Percentiles rank a stretch among this genome's conserved stretches.
These are phyloP conservation scores for Fusarium papillatum DNA, from an alignment of 2,329 filamentous ascomycete genomes.

Conservation along the genomic window DNA sequence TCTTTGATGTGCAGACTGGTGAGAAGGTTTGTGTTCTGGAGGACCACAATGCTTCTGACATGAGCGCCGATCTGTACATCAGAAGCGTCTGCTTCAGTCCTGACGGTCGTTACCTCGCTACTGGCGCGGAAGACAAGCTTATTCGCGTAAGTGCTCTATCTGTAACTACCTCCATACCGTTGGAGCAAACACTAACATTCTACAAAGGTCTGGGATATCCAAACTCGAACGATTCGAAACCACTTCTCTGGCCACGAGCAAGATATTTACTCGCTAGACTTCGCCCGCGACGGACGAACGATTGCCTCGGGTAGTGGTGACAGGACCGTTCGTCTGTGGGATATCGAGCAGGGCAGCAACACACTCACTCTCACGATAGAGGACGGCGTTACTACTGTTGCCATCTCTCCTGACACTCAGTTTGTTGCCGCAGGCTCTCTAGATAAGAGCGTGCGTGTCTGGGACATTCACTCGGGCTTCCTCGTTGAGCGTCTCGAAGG, in stretches of 20 bases:
- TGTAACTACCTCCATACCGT: background rate
- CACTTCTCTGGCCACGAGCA: slow-evolving; percentile 98
- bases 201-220: slow-evolving; percentile 92
- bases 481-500: slow-evolving; percentile 94
- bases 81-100: slow-evolving; percentile 99
- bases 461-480: slow-evolving; percentile 90
- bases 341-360: slow-evolving; percentile 87
- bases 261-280: slow-evolving; percentile 98
- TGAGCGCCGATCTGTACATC: slow-evolving; percentile 95
- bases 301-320: slow-evolving; percentile 98
- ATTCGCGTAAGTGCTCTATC: slow-evolving; percentile 78
- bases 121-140: slow-evolving; percentile 96
- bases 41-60: slow-evolving; percentile 84
- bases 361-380: slow-evolving; percentile 92
- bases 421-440: slow-evolving; percentile 95
- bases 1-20: slow-evolving; percentile 92
- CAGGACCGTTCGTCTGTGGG: slow-evolving; percentile 95
- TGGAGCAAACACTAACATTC: slow-evolving; percentile 21
- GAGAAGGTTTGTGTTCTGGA: slow-evolving; percentile 91
- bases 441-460: slow-evolving; percentile 98
- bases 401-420: slow-evolving; percentile 95
- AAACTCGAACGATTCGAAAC: slow-evolving; percentile 84
- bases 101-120: slow-evolving; percentile 93
- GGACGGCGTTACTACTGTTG: slow-evolving; percentile 97
- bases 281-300: slow-evolving; percentile 91